Evolutionary conservation across 768 basidiomycete species (phyloP).

Genomic region (Tylopilus rubrobrunneus): DNA sequence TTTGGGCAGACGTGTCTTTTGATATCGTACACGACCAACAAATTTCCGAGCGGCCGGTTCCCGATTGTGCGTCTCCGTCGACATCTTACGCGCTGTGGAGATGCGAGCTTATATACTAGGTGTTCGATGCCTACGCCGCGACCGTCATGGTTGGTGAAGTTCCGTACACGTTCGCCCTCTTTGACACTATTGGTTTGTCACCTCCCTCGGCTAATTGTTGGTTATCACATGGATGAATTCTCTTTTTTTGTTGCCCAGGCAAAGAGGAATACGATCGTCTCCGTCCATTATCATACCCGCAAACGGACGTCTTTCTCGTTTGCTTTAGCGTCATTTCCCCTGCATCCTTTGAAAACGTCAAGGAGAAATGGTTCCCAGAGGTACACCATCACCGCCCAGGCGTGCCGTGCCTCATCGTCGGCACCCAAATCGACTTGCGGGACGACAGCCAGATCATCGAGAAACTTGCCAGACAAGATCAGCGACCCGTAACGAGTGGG

Average conservation of each 20-base stretch:
- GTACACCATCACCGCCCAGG: conserved; percentile 99
- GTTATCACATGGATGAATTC: conserved; percentile 9
- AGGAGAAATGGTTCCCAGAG: conserved; percentile 99
- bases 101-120: conserved; percentile 41
- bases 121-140: conserved; percentile 97
- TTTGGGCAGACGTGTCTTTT: conserved; percentile 79
- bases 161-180: conserved; percentile 95
- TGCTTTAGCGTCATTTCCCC: conserved; percentile 99
- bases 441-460: conserved; percentile 92
- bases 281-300: conserved; percentile 97
- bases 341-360: conserved; percentile 99
- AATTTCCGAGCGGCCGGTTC: conserved; percentile 98
- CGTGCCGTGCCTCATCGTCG: conserved; percentile 97
- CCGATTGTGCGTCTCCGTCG: conserved; percentile 70
- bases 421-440: conserved; percentile 95
- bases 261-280: conserved; percentile 99
- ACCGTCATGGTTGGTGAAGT: conserved; percentile 99
- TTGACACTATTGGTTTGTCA: conserved; percentile 93
- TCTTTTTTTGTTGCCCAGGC: conserved; percentile 45
- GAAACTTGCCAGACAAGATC: conserved; percentile 94
- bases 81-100: conserved; percentile 11
- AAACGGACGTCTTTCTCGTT: conserved; percentile 99
- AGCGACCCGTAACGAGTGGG: conserved; percentile 83
- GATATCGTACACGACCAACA: conserved; percentile 97
- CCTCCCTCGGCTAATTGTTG: background rate